Conservation (phyloP, 1,284 basidiomycete species). For the Mixia osmundae region DNA sequence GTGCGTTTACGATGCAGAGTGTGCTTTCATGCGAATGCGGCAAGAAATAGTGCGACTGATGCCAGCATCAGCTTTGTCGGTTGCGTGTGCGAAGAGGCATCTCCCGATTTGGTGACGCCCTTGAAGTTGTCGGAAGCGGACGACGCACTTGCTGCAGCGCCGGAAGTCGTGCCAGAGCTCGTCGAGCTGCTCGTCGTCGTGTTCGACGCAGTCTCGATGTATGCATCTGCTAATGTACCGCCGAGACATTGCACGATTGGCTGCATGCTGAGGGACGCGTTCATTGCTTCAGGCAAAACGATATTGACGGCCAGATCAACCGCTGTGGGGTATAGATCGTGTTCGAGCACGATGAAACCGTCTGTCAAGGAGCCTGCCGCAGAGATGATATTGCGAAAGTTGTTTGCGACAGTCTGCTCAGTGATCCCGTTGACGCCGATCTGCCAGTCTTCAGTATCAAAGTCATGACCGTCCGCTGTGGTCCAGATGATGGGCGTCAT, state of each 20-base stretch:
- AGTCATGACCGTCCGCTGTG: conserved; percentile 14
- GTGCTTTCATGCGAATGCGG: too few relatives aligned
- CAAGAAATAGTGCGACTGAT: too few relatives aligned
- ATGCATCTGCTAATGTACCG: conserved; percentile 33
- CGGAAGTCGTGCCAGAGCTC: too few relatives aligned
- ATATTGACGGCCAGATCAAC: conserved; percentile 74
- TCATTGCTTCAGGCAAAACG: conserved; percentile 44
- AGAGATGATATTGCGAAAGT: conserved; percentile 25
- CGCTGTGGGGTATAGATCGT: conserved; percentile 61
- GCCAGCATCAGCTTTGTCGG: too few relatives aligned
- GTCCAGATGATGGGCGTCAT: conserved; percentile 62
- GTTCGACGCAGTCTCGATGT: conserved; percentile 26
- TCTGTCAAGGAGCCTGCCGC: conserved; percentile 20
- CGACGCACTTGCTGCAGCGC: too few relatives aligned
- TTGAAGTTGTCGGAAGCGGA: too few relatives aligned
- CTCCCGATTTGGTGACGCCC: too few relatives aligned
- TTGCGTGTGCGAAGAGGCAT: too few relatives aligned
- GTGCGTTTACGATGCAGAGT: too few relatives aligned
- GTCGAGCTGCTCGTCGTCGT: too few relatives aligned
- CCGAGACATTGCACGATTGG: conserved; percentile 42
- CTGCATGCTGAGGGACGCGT: conserved; percentile 34
- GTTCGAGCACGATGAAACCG: conserved; percentile 71
- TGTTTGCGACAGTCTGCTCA: conserved; percentile 20
- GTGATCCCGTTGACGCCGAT: conserved; percentile 31
- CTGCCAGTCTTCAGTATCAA: conserved; percentile 15